Base-by-base conservation (phyloP, 192 early-diverging fungal species). In the Obelidium mucronatum region DNA sequence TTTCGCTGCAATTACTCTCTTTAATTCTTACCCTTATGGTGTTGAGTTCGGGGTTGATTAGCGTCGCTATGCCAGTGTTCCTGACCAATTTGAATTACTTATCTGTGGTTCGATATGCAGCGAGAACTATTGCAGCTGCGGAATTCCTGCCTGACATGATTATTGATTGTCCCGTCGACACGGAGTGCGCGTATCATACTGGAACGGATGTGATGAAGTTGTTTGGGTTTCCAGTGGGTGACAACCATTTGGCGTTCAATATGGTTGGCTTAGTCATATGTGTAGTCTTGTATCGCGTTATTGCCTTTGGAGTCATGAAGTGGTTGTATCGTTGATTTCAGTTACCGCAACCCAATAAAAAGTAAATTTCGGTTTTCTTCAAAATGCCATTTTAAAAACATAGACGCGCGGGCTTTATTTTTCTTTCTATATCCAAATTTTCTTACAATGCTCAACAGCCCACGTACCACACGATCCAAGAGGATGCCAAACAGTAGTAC, bases 1-100 rank as follows among this genome's bases (percentile, higher is more conserved):
- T 85, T 64, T 68, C 74, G 1, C 78, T 85, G 6, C 81, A 80
- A 67, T 37, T 79, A 42, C 83, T 77, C 65, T 65, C 64, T 42
- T 68, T 74, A 13, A 26, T 85, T 17, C 58, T 83, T 33, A 63
- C 75, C 2, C 34, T 85, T 19, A 39, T 78, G 13, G 73, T 5
- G 22, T 28, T 76, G n/a, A 36, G 60, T 28, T 52, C 35, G 52
- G 75, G 75, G 17, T 65, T 65, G 13, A 15, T 73, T 31, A 66
- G 77, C 28, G 76, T 80, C 52, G 59, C 52, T 26, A 76, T 79
- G 74, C 80, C 84, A 6, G 24, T 40, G 3, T 65, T 85, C 69
- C 52, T 85, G 1, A 71, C 68, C 31, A 39, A 67, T 17, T 40
- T 85, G 52, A 85, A 83, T 74, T 76, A 78, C 73, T 40, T 73